A percentile compares a stretch with the other conserved stretches of the same genome.
Evolutionary conservation across 2,329 filamentous ascomycete genomes (phyloP).

Genomic region (Coniella lustricola): DNA sequence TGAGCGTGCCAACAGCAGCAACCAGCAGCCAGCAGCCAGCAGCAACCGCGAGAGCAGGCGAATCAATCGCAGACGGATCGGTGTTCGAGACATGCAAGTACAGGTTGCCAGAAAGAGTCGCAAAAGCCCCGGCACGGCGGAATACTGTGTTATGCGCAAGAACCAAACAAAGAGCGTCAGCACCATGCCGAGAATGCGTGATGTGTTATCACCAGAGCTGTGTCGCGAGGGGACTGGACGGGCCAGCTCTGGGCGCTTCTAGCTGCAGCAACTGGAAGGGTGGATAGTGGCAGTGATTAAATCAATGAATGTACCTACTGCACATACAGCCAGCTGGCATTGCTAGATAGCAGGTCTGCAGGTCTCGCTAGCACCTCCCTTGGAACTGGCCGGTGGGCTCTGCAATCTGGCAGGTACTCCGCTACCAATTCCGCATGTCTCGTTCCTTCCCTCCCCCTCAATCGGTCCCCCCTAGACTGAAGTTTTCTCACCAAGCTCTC

Average conservation of each 20-base stretch:
- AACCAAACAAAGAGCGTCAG: neutral
- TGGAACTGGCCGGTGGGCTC: slow-evolving; percentile 4
- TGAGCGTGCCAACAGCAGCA: neutral
- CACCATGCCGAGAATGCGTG: neutral
- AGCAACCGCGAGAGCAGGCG: neutral
- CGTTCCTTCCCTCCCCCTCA: neutral
- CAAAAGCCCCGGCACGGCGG: too few species aligned
- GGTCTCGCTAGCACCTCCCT: slow-evolving; percentile 6
- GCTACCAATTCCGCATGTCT: slow-evolving; percentile 10
- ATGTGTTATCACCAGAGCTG: neutral
- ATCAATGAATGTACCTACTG: too few species aligned
- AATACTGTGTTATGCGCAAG: too few species aligned
- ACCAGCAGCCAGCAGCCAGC: neutral
- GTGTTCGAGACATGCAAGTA: too few species aligned
- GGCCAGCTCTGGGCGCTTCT: neutral
- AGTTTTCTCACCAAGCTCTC: slow-evolving; percentile 1
- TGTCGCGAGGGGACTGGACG: neutral
- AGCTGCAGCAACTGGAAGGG: neutral
- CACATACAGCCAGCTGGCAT: neutral
- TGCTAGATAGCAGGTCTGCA: neutral
- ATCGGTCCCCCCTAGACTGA: neutral
- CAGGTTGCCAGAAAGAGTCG: too few species aligned
- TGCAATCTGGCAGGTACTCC: slow-evolving; percentile 12
- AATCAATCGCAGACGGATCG: neutral
- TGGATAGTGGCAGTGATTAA: too few species aligned